These are phyloP conservation scores for Thyridium curvatum DNA, from an alignment of 2,329 filamentous ascomycete genomes.

Conservation along the genomic window DNA sequence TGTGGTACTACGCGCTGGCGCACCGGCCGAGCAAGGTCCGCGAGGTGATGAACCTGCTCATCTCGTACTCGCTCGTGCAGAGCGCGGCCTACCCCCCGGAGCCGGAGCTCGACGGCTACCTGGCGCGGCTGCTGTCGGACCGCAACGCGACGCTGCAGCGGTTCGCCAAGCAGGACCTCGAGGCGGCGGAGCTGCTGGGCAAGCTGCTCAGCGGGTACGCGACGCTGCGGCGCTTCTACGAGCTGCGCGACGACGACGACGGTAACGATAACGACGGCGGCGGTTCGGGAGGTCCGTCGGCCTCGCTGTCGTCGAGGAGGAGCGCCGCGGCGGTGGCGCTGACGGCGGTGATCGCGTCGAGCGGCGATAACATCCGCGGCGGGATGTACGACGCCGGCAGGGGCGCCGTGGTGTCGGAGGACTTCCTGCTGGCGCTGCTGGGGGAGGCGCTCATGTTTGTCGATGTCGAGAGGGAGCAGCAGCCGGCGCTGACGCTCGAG, in stretches of 20 bases:
- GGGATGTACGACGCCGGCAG: conserved; percentile 78
- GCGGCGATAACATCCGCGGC: conserved; percentile 85
- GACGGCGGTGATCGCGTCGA: conserved; percentile 76
- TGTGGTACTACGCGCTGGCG: conserved; percentile 87
- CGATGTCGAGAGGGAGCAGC: conserved; percentile 26
- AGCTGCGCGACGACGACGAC: conserved; percentile 66
- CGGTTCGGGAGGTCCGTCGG: conserved; percentile 41
- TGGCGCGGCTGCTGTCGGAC: conserved; percentile 63
- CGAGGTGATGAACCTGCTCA: conserved; percentile 78
- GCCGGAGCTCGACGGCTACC: conserved; percentile 64
- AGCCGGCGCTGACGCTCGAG: conserved; percentile 54
- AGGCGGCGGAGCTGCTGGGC: conserved; percentile 77
- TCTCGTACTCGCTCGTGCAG: conserved; percentile 80
- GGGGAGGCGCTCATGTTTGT: conserved; percentile 79
- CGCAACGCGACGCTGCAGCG: conserved; percentile 66
- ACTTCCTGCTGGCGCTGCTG: conserved; percentile 76
- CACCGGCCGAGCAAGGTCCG: conserved; percentile 74
- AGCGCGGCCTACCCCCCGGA: conserved; percentile 72
- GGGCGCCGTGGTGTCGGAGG: conserved; percentile 80
- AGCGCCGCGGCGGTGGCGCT: conserved; percentile 70
- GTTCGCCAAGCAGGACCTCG: conserved; percentile 67
- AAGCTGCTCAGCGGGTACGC: conserved; percentile 88
- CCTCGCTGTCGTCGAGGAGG: conserved; percentile 50
- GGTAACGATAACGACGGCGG: conserved; percentile 40
- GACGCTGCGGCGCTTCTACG: conserved; percentile 83